Evolutionary conservation across 2,329 filamentous ascomycete species (phyloP).

Genomic region (Fusarium sp.): DNA sequence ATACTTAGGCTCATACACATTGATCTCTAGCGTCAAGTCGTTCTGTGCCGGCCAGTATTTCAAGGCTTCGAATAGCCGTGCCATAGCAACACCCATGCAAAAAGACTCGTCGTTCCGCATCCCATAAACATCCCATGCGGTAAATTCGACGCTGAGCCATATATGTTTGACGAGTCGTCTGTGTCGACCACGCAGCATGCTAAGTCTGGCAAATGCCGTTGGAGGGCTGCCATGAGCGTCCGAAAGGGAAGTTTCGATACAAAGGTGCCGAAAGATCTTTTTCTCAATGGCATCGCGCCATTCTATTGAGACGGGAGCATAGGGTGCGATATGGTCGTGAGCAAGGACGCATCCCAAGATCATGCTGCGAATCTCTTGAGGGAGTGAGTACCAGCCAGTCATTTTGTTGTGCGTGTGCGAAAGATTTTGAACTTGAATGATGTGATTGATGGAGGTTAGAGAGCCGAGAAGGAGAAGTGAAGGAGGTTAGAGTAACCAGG

Average conservation of each 20-base stretch:
- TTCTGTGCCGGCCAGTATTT: neutral
- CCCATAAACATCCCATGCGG: neutral
- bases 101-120: neutral
- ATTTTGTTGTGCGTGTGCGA: neutral
- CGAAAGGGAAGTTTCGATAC: neutral
- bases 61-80: neutral
- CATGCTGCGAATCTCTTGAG: neutral
- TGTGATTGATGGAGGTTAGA: no score
- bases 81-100: neutral
- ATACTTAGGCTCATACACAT: neutral
- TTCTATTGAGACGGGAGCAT: neutral
- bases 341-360: neutral
- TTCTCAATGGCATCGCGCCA: neutral
- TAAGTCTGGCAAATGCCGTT: neutral
- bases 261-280: neutral
- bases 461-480: no score
- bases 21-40: neutral
- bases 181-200: rapidly evolving
- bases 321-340: neutral
- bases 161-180: neutral
- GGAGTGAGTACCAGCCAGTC: neutral
- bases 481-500: neutral
- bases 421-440: neutral
- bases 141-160: neutral
- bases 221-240: neutral